A percentile compares a stretch with the other conserved stretches of the same genome.
Evolutionary conservation across 805 yeast genomes (phyloP).

Genomic region (Candida qinlingensis): DNA sequence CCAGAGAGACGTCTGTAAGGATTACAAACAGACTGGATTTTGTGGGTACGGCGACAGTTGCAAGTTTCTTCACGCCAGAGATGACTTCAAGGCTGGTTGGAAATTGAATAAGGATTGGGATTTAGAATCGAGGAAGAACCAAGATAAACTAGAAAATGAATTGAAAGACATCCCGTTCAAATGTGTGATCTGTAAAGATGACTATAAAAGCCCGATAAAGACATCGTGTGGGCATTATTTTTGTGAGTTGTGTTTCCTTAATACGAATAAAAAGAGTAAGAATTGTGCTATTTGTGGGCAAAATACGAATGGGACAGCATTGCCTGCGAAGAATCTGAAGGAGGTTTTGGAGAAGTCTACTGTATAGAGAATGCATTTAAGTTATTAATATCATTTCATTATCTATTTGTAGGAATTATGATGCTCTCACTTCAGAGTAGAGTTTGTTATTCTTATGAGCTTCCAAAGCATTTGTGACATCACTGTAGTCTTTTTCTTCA

Average conservation of each 20-base stretch:
- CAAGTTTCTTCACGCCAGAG: constrained; percentile 88
- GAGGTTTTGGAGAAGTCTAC: constrained; percentile 15
- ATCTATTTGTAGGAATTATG: background rate
- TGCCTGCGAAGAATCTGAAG: constrained; percentile 42
- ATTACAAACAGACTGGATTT: constrained; percentile 82
- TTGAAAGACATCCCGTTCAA: constrained; percentile 44
- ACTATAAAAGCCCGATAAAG: constrained; percentile 50
- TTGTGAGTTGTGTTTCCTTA: constrained; percentile 57
- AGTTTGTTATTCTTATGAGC: background rate
- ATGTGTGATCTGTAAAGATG: constrained; percentile 55
- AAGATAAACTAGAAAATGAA: constrained; percentile 23
- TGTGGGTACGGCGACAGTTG: constrained; percentile 98
- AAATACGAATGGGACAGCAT: constrained; percentile 56
- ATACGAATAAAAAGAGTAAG: constrained; percentile 36
- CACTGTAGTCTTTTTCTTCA: background rate
- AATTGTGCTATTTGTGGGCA: constrained; percentile 53
- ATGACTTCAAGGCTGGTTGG: constrained; percentile 71
- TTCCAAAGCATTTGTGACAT: constrained; percentile 1
- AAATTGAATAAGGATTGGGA: constrained; percentile 73
- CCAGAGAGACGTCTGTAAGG: constrained; percentile 93
- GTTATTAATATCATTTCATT: background rate
- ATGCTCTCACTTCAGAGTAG: constrained; percentile 5
- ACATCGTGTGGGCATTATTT: constrained; percentile 61
- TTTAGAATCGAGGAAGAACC: constrained; percentile 15
- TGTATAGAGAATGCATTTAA: background rate